A percentile compares a stretch with the other conserved stretches of the same genome.
Evolutionary conservation across 2,329 filamentous ascomycete genomes (phyloP).

Genomic region (Pseudonectria buxi): DNA sequence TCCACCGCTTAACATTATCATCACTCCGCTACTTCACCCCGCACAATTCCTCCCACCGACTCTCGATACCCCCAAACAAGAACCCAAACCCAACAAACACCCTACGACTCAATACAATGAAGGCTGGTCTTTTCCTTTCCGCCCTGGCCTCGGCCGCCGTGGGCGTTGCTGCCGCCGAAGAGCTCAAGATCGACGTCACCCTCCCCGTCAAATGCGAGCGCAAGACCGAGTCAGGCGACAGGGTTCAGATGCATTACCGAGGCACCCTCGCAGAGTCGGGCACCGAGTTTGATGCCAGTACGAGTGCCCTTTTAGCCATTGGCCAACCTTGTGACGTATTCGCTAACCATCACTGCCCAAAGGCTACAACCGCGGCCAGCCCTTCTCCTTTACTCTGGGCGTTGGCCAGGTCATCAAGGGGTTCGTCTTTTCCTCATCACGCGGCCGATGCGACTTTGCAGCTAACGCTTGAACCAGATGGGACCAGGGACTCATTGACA

Average conservation of each 20-base stretch:
- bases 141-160: constrained; percentile 45
- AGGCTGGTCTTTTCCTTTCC: constrained; percentile 41
- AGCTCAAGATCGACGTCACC: constrained; percentile 73
- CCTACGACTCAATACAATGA: constrained; percentile 35
- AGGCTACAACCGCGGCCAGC: constrained; percentile 68
- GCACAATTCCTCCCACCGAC: not conserved
- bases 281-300: constrained; percentile 73
- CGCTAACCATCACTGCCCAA: constrained; percentile 1
- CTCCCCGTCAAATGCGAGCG: constrained; percentile 70
- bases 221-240: constrained; percentile 70
- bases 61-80: constrained; percentile 8
- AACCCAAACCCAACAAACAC: constrained; percentile 4
- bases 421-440: constrained; percentile 36
- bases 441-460: constrained; percentile 5
- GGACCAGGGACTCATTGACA: constrained; percentile 83
- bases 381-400: constrained; percentile 75
- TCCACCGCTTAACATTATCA: too few species aligned
- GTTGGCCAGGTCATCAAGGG: constrained; percentile 82
- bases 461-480: constrained; percentile 47
- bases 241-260: constrained; percentile 79
- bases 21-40: too few species aligned
- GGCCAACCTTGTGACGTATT: constrained; percentile 9
- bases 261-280: constrained; percentile 71
- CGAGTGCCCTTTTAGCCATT: constrained; percentile 17
- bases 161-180: constrained; percentile 45